Percentiles rank a stretch among this genome's conserved stretches.
Evolutionary conservation across 192 early-diverging fungal species (phyloP).

Genomic region (Rhizophagus prolifer): DNA sequence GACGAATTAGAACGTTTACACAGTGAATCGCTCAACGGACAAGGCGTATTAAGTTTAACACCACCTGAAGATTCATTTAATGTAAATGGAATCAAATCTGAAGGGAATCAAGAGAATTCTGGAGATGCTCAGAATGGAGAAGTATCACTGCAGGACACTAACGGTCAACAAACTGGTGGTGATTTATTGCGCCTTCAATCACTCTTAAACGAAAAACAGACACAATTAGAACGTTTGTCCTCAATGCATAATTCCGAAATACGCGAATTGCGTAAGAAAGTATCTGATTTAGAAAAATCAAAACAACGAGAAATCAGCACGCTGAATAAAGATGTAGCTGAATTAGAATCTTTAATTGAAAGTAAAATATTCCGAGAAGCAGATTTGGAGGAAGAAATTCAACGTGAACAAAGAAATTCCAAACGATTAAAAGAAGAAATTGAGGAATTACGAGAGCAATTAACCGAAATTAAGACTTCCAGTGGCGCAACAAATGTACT

Average conservation of each 20-base stretch:
- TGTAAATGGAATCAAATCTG: neutral
- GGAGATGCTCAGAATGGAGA: conserved; percentile 14
- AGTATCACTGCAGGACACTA: conserved; percentile 11
- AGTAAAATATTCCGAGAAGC: conserved; percentile 73
- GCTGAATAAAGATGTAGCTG: conserved; percentile 65
- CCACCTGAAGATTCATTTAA: neutral
- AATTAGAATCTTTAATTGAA: conserved; percentile 68
- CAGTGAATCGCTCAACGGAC: conserved; percentile 47
- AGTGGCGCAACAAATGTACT: neutral
- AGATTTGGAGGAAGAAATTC: conserved; percentile 62
- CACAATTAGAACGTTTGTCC: conserved; percentile 45
- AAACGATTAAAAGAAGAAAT: conserved; percentile 49
- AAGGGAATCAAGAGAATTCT: conserved; percentile 11
- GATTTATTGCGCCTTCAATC: conserved; percentile 38
- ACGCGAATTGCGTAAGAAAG: conserved; percentile 46
- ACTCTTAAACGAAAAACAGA: conserved; percentile 44
- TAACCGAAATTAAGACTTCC: conserved; percentile 40
- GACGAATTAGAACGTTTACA: conserved; percentile 76
- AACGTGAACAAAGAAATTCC: conserved; percentile 45
- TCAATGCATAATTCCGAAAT: conserved; percentile 54
- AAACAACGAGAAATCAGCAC: conserved; percentile 60
- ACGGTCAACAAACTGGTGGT: conserved; percentile 22
- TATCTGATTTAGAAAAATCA: conserved; percentile 54
- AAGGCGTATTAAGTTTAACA: neutral
- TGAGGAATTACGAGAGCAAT: conserved; percentile 49